These are phyloP conservation scores for Stephania japonica DNA, from an alignment of 164 flowering plant species.

Conservation along the genomic window DNA sequence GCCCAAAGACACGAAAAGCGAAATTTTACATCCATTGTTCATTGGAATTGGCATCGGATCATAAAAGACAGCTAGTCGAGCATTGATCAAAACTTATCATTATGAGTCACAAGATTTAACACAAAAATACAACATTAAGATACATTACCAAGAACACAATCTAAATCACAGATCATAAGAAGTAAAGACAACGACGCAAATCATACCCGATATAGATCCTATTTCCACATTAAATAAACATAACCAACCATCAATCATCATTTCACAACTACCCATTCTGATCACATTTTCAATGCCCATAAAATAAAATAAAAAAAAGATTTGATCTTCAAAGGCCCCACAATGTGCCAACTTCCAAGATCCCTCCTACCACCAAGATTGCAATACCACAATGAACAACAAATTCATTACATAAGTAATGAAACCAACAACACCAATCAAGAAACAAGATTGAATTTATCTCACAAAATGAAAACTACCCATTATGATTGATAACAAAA, in stretches of 20 bases:
- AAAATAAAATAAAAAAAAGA: too few relatives aligned
- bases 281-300: neutral
- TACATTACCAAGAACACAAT: too few relatives aligned
- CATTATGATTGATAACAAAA: conserved; percentile 17
- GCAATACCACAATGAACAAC: neutral
- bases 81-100: too few relatives aligned
- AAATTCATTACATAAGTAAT: neutral
- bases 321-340: neutral
- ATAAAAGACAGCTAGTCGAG: too few relatives aligned
- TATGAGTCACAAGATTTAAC: too few relatives aligned
- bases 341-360: neutral
- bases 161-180: too few relatives aligned
- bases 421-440: neutral
- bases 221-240: neutral
- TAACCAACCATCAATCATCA: neutral
- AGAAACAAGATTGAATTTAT: neutral
- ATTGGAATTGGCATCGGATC: too few relatives aligned
- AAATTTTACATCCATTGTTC: too few relatives aligned
- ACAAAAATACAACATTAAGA: too few relatives aligned
- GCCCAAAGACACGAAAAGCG: too few relatives aligned
- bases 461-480: neutral
- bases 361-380: neutral
- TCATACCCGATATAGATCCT: neutral
- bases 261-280: neutral
- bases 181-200: too few relatives aligned